phyloP scores from a whole-genome alignment of 2,329 filamentous ascomycete species.

The Pezicula radicicola region DNA sequence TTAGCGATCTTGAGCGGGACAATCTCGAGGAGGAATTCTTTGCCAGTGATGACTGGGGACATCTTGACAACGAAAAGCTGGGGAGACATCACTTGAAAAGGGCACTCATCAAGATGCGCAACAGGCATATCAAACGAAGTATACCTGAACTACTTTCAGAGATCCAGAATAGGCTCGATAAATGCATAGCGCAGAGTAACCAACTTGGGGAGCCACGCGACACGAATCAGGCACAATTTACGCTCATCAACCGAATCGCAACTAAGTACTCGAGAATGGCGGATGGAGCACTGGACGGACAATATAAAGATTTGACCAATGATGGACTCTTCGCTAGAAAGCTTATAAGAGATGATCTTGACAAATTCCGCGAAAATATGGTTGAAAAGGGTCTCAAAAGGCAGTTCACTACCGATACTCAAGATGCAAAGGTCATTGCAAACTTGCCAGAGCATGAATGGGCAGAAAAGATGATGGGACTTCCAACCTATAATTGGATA shows the following conservation, averaged over 20 bases:
- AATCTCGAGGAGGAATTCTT: conserved; percentile 12
- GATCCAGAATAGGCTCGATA: conserved; percentile 6
- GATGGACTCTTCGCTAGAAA: conserved; percentile 7
- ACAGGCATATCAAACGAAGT: conserved; percentile 11
- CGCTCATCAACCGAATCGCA: conserved; percentile 3
- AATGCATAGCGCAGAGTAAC: conserved; percentile 4
- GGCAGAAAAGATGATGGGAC: conserved; percentile 3
- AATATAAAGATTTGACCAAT: conserved; percentile 6
- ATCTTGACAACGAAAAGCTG: conserved; percentile 9
- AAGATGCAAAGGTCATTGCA: conserved; percentile 7
- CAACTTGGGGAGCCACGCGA: conserved; percentile 8
- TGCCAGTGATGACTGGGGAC: conserved; percentile 11
- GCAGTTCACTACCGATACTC: not conserved
- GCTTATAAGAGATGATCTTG: conserved; percentile 5
- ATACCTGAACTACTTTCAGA: conserved; percentile 10
- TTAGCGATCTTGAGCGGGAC: conserved; percentile 20
- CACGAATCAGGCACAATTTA: conserved; percentile 8
- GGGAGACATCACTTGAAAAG: conserved; percentile 13
- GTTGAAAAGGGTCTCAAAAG: conserved; percentile 2
- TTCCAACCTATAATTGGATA: conserved; percentile 14
- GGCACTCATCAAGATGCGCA: conserved; percentile 11
- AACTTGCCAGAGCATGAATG: conserved; percentile 1
- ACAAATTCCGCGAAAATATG: conserved; percentile 6
- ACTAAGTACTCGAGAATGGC: conserved; percentile 7
- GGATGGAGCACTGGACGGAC: conserved; percentile 8